Conservation (phyloP, 768 basidiomycete species). For the Lentinus tigrinus region DNA sequence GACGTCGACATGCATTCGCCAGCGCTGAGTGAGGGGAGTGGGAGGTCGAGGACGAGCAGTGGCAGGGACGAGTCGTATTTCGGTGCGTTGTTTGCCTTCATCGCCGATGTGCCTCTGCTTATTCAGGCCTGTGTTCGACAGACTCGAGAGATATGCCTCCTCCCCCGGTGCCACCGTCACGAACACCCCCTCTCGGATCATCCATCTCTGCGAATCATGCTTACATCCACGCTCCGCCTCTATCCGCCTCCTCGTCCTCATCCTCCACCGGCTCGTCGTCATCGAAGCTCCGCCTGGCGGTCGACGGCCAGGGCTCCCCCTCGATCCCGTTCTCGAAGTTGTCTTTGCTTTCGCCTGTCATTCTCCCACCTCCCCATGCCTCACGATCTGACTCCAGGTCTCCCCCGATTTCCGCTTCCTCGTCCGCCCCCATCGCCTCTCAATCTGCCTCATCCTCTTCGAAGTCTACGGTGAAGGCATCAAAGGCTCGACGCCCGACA, state of each 20-base stretch:
- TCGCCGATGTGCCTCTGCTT: neutral
- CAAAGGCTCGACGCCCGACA: constrained; percentile 1
- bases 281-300: neutral
- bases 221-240: constrained; percentile 14
- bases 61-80: constrained; percentile 1
- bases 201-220: constrained; percentile 10
- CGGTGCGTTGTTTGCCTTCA: no score
- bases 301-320: constrained; percentile 35
- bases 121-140: constrained; percentile 16
- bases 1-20: neutral
- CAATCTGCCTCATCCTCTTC: neutral
- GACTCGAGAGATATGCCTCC: constrained; percentile 48
- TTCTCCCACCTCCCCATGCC: constrained; percentile 9
- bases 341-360: constrained; percentile 42
- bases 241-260: neutral
- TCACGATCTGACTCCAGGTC: constrained; percentile 7
- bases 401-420: neutral
- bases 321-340: constrained; percentile 52
- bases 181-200: constrained; percentile 38
- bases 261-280: neutral
- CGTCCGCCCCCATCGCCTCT: neutral
- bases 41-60: neutral
- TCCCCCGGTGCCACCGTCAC: constrained; percentile 46
- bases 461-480: neutral
- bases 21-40: neutral